These are phyloP conservation scores for Globisporangium parvum DNA, from an alignment of 352 stramenopile species.

Conservation along the genomic window DNA sequence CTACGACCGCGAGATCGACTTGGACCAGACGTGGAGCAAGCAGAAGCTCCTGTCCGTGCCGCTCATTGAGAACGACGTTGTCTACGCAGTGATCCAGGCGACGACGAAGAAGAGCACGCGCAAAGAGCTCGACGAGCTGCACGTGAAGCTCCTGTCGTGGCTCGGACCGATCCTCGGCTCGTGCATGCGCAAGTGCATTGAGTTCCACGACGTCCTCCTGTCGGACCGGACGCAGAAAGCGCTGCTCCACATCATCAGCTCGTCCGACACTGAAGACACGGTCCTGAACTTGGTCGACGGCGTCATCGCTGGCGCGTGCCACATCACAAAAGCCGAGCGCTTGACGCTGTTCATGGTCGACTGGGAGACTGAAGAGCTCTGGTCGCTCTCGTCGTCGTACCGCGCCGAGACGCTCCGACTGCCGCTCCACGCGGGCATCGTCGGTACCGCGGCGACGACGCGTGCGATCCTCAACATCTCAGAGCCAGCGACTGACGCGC, in stretches of 20 bases:
- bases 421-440: constrained; percentile 45
- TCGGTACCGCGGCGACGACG: constrained; percentile 53
- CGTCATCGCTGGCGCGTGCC: constrained; percentile 70
- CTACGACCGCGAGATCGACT: constrained; percentile 68
- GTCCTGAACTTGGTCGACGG: constrained; percentile 81
- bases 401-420: constrained; percentile 63
- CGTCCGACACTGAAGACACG: constrained; percentile 75
- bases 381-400: constrained; percentile 74
- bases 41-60: constrained; percentile 74
- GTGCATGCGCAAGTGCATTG: constrained; percentile 83
- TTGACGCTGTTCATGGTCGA: constrained; percentile 81
- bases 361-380: constrained; percentile 78
- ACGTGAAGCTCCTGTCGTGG: constrained; percentile 74
- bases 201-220: constrained; percentile 78
- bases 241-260: constrained; percentile 82
- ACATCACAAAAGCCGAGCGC: constrained; percentile 78
- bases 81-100: constrained; percentile 75
- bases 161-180: constrained; percentile 75
- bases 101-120: constrained; percentile 33
- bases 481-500: constrained; percentile 47
- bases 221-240: constrained; percentile 82
- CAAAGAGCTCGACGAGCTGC: constrained; percentile 48
- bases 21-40: constrained; percentile 42
- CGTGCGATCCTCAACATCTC: constrained; percentile 68
- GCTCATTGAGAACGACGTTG: constrained; percentile 61